These are phyloP conservation scores for Lactarius sanguifluus DNA, from an alignment of 768 basidiomycete species.

Conservation along the genomic window DNA sequence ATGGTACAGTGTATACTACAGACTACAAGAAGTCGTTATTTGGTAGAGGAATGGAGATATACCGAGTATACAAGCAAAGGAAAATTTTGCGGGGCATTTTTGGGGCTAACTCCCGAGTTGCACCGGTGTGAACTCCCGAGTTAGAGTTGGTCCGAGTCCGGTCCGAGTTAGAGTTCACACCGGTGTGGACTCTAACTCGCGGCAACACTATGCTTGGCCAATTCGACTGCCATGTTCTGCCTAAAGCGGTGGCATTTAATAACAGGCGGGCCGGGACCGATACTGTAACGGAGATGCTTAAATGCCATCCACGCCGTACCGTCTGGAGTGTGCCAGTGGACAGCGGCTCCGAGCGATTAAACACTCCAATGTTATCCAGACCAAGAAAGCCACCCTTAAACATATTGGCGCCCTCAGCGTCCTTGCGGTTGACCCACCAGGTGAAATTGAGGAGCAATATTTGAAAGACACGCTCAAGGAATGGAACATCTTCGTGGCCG, in stretches of 20 bases:
- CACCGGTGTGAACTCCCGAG: too few relatives aligned
- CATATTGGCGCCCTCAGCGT: conserved; percentile 90
- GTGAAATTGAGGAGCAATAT: conserved; percentile 96
- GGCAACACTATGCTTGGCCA: too few relatives aligned
- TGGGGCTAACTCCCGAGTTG: too few relatives aligned
- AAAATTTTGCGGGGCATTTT: too few relatives aligned
- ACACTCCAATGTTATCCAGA: conserved; percentile 95
- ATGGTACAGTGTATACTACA: too few relatives aligned
- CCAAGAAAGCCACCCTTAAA: conserved; percentile 99
- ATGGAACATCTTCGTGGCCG: conserved; percentile 84
- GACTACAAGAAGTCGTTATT: too few relatives aligned
- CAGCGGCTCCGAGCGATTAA: conserved; percentile 95
- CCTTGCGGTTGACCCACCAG: conserved; percentile 99
- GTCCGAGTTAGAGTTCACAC: too few relatives aligned
- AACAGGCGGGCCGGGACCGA: conserved; percentile 1
- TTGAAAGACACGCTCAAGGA: conserved; percentile 98
- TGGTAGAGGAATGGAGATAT: too few relatives aligned
- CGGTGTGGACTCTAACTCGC: too few relatives aligned
- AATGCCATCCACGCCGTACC: conserved; percentile 99
- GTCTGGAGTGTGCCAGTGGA: conserved; percentile 90
- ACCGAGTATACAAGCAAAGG: too few relatives aligned
- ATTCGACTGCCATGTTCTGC: too few relatives aligned
- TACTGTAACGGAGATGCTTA: conserved; percentile 41
- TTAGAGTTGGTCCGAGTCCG: too few relatives aligned
- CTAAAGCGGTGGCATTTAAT: conserved; percentile 1